Evolutionary conservation across 441 rosid species (phyloP), one percentile per base, ranked within the genome.

Genomic region (Eutrema salsugineum): DNA sequence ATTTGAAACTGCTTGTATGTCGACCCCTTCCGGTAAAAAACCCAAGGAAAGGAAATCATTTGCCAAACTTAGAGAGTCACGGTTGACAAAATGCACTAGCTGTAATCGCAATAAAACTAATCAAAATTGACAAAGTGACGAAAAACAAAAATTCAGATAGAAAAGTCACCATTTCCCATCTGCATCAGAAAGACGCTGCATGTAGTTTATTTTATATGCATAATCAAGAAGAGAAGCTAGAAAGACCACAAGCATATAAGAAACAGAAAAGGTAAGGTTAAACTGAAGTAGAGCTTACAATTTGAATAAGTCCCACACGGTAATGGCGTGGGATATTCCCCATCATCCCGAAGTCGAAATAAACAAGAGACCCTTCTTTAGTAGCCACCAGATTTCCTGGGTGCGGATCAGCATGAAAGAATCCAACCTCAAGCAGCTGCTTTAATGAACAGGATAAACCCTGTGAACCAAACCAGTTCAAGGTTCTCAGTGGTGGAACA

Each of bases 341-440:
- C 97, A 96, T 93, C 99, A 96, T 96, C 59, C 97, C 99, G 71
- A 93, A 96, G 84, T 96, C 99, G 71, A 96, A 88, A 81, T 93
- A 96, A 57, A 94, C 99, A 56, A 96, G 94, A 79, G 76, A 76
- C 42, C 98, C 98, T 70, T 82, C 72, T 47, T 70, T 73, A 58
- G 87, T 80, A 36, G 97, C 99, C 74, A 93, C 96, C 72, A 93
- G 98, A 75, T 96, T 96, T 82, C 99, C 99, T 55, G 99, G 99
- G 82, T 96, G 98, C 11, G 98, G 97, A 81, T 96, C 99, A 53
- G 99, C 99, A 80, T 96, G 99, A 80, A 96, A 93, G 81, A 90
- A 96, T 61, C 99, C 99, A 56, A 85, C 90, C 85, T 96, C 98
- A 69, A 96, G 98, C 78, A 96, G 81, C 75, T 96, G 99, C 83